phyloP scores from a whole-genome alignment of 2,329 filamentous ascomycete genomes.

The Rachicladosporium sp. region DNA sequence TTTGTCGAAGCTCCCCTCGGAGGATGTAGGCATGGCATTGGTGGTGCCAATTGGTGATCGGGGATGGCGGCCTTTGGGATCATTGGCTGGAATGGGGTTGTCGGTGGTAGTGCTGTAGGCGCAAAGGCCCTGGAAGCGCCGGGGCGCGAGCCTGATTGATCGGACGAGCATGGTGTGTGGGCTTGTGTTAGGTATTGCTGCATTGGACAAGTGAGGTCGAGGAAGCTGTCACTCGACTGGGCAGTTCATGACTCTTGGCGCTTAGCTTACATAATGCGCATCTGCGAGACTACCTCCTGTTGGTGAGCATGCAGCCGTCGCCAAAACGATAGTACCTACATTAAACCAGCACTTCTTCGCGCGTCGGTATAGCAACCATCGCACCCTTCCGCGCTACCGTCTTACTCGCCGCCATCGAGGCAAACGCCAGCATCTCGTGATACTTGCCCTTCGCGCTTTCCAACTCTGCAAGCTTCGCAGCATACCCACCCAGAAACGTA shows the following conservation, averaged over 20 bases:
- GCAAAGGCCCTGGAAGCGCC: conserved; percentile 6
- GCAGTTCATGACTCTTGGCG: too few relatives aligned
- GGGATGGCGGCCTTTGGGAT: conserved; percentile 41
- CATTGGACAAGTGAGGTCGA: conserved; percentile 5
- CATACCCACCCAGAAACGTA: conserved; percentile 84
- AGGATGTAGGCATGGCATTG: conserved; percentile 45
- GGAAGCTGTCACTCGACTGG: too few relatives aligned
- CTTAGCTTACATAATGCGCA: too few relatives aligned
- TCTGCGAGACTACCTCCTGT: too few relatives aligned
- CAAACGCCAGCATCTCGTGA: conserved; percentile 46
- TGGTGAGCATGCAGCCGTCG: too few relatives aligned
- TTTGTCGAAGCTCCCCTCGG: conserved; percentile 37
- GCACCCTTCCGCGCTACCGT: conserved; percentile 56
- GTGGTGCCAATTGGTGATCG: conserved; percentile 42
- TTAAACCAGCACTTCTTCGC: conserved; percentile 42
- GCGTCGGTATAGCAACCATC: conserved; percentile 55
- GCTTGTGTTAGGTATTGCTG: not conserved
- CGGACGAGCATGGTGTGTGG: conserved; percentile 5
- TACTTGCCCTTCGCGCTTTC: conserved; percentile 23
- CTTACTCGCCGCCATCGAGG: conserved; percentile 50
- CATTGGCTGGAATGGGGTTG: conserved; percentile 49
- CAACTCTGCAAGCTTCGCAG: conserved; percentile 35
- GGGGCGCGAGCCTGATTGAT: conserved; percentile 3
- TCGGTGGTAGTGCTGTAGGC: conserved; percentile 21
- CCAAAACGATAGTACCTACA: too few relatives aligned